These are phyloP conservation scores for Malassezia nana DNA, from an alignment of 1,284 basidiomycete genomes.

Conservation along the genomic window DNA sequence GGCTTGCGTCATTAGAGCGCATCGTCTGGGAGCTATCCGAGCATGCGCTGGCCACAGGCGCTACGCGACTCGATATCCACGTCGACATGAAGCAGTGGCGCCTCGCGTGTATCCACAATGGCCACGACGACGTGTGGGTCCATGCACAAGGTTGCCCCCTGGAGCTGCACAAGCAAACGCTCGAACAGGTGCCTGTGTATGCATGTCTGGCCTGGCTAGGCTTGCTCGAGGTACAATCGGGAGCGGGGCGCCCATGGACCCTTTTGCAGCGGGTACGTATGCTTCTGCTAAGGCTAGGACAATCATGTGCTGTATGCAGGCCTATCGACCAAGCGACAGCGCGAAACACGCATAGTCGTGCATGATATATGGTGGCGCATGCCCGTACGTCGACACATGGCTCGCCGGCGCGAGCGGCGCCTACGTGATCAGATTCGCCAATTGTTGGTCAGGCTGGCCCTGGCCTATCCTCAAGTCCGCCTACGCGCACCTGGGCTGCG, in stretches of 20 bases:
- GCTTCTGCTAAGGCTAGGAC: background rate
- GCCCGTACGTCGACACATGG: constrained; percentile 2
- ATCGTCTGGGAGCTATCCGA: background rate
- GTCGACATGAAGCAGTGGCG: constrained; percentile 5
- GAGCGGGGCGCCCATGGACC: background rate
- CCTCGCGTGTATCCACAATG: background rate
- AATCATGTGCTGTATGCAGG: constrained; percentile 3
- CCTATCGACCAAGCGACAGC: background rate
- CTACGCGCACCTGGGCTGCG: background rate
- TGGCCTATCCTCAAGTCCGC: background rate
- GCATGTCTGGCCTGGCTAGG: background rate
- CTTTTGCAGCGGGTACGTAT: constrained; percentile 3
- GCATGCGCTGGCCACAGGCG: background rate
- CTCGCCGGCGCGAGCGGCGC: background rate
- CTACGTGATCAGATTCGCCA: background rate
- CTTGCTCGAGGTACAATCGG: background rate
- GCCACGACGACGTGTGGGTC: background rate
- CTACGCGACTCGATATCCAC: background rate
- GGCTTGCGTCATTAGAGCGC: background rate
- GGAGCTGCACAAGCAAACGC: background rate
- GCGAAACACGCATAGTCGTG: background rate
- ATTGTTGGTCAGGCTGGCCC: background rate
- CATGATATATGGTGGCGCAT: background rate
- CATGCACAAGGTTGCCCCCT: background rate
- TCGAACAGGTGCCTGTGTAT: background rate